Evolutionary conservation across 208 protist genomes (phyloP), one percentile per base, ranked within the genome.

Genomic region (Leishmania martiniquensis): DNA sequence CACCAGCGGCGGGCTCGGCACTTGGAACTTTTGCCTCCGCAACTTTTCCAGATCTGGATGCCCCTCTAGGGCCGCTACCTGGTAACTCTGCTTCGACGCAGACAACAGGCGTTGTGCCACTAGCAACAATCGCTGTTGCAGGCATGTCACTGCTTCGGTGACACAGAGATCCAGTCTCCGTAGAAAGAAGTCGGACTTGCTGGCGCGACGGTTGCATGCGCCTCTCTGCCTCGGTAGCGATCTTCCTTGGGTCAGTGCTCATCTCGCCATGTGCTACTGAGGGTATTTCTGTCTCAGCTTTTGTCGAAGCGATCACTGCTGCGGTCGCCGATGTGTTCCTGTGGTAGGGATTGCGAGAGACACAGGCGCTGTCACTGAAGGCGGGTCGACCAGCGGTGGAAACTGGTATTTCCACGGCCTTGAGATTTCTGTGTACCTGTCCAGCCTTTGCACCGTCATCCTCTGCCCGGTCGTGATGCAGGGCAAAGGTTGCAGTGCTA

Each of bases 1-100:
- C 45, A n/a, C 34, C 20, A 2, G 45, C 71, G 12, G 49, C 32
- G 37, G 57, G 29, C 37, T 44, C 71, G 6, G 37, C 22, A 37
- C 45, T 71, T 4, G 72, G 54, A 2, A 34, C 52, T 39, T 52
- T 73, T 22, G 55, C 63, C 15, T 77, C 78, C 10, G 60, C 72
- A 60, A 54, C 60, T 22, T 76, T 51, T 39, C 63, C 49, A 4
- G 70, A 60, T 47, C 37, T 32, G 20, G 49, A 42, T 29, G 37
- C 25, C 17, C 32, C 7, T 45, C 15, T 52, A 10, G 52, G 13
- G 34, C 10, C 49, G 10, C 37, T 65, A 0, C 47, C 66, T 12
- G 66, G 25, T 1, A 42, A 55, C 62, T 22, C 44, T 42, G 72
- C 57, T 25, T 73, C 32, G 37, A 37, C 13, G 34, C 72, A 3